Evolutionary conservation across 139 green algal species (phyloP), one percentile per base, ranked within the genome.

Genomic region (Tetraselmis chui): DNA sequence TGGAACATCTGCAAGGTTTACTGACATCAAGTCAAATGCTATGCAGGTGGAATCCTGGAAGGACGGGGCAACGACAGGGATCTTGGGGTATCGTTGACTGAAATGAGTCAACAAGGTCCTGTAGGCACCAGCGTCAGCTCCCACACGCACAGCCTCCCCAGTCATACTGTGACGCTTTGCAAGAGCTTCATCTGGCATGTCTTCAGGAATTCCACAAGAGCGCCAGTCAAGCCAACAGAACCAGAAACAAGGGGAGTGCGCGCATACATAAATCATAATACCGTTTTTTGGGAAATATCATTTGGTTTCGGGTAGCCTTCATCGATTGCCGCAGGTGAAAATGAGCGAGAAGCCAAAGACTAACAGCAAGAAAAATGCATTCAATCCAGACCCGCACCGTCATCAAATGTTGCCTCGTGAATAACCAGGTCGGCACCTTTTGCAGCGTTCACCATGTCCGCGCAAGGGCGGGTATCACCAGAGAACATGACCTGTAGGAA

Each of bases 21-120:
- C 84, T 32, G 86, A 89, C 96, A 99, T 98, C 22, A 99, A 87
- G 87, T 99, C 97, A 82, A 98, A 98, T 1, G 97, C 97, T 29
- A 99, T 89, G 27, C 81, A 84, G 27, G 76, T 86, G 31, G 84
- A 85, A 1, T 28, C 45, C n/a, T 30, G 22, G 45, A 89, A 86
- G 59, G 75, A 87, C 1, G 76, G 76, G 30, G 88, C 87, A 31
- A 96, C 84, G 31, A 93, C 86, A 0, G 94, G 94, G 30, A 98
- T 89, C 80, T 95, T 97, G 27, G 95, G 94, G 85, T 98, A 98
- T 75, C 97, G 89, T 81, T 96, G 93, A 79, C 88, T 95, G 90
- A 99, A 99, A 88, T 99, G 97, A 0, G 97, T 99, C 59, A 99
- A 88, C 29, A 99, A 82, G 2, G 89, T 96, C n/a, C 94, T 89